A percentile compares a stretch with the other conserved stretches of the same genome.
Conservation (phyloP, 2,329 filamentous ascomycete species). For the Pseudocercospora crystallina region DNA sequence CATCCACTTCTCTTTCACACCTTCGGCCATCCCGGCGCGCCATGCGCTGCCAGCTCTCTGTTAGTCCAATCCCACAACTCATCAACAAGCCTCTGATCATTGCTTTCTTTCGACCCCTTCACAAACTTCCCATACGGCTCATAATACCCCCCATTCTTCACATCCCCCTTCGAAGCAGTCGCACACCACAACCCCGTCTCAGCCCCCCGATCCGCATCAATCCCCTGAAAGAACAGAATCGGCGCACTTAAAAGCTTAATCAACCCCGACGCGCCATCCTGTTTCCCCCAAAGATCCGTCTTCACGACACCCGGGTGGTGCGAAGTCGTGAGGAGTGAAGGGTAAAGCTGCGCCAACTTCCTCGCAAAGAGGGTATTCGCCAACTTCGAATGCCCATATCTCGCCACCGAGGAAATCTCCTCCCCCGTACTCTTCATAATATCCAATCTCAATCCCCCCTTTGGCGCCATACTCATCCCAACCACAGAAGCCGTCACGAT, state of each 20-base stretch:
- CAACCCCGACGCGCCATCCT: background rate
- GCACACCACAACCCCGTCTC: constrained; percentile 30
- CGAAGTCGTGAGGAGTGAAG: constrained; percentile 43
- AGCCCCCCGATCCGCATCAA: constrained; percentile 23
- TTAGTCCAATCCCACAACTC: constrained; percentile 34
- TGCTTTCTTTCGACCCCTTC: constrained; percentile 10
- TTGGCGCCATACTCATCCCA: constrained; percentile 1
- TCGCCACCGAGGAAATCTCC: no score
- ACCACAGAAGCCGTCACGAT: constrained; percentile 30
- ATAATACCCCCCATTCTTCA: constrained; percentile 31
- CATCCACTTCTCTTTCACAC: background rate
- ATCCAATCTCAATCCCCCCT: constrained; percentile 4
- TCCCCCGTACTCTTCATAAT: no score
- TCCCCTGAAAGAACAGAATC: constrained; percentile 5
- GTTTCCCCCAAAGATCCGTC: constrained; percentile 41
- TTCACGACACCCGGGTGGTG: constrained; percentile 53
- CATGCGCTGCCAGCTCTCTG: constrained; percentile 23
- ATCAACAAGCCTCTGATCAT: constrained; percentile 23
- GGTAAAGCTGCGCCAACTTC: constrained; percentile 45
- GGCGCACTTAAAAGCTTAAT: background rate
- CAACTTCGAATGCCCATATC: constrained; percentile 51
- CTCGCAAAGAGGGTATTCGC: constrained; percentile 50
- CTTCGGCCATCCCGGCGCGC: constrained; percentile 17
- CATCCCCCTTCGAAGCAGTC: constrained; percentile 19
- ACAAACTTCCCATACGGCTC: constrained; percentile 25